Evolutionary conservation across 1,284 basidiomycete genomes (phyloP), one percentile per base, ranked within the genome.

Genomic region (Gomphus sp.): DNA sequence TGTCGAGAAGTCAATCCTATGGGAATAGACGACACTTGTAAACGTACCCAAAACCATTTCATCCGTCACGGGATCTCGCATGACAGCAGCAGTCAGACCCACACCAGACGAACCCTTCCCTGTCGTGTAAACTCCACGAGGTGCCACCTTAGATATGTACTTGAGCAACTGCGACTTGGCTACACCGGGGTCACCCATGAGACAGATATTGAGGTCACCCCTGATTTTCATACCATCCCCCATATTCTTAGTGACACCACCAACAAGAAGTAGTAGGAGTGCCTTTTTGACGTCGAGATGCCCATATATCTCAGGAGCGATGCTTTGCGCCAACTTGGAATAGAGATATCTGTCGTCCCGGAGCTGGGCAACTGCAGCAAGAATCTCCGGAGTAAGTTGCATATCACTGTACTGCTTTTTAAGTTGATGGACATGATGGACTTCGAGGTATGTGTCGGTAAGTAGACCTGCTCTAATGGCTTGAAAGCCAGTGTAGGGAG

Each of bases 171-270:
- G 97, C 33, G 94, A 98, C 74, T 99, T 99, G 66, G 97, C 97
- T 62, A 99, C 96, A 87, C 97, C 97, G 54, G 97, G 97, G 73
- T 99, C 97, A 67, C 97, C 97, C 97, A 99, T 99, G 52, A 99
- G 74, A 72, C 97, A 99, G 28, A 99, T 80, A 67, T 99, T 99
- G 73, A 99, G 80, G 72, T 99, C 97, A 31, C 97, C 97, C 69
- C 97, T 83, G 66, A 99, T 99, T 75, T 93, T 98, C 93, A 99
- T 94, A 4, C 97, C 97, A 69, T 99, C 97, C 7, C 90, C 91
- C 70, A 96, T 92, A 18, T 82, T 79, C 75, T 99, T 99, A 58
- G 90, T 95, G 1, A 96, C 95, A 52, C 97, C 97, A 25, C 97
- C 97, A 28, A 99, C 92, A 10, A 99, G 81, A 1, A 99, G 77